Base-by-base conservation (phyloP, 106 monocot species). In the Dendrobium huoshanense region DNA sequence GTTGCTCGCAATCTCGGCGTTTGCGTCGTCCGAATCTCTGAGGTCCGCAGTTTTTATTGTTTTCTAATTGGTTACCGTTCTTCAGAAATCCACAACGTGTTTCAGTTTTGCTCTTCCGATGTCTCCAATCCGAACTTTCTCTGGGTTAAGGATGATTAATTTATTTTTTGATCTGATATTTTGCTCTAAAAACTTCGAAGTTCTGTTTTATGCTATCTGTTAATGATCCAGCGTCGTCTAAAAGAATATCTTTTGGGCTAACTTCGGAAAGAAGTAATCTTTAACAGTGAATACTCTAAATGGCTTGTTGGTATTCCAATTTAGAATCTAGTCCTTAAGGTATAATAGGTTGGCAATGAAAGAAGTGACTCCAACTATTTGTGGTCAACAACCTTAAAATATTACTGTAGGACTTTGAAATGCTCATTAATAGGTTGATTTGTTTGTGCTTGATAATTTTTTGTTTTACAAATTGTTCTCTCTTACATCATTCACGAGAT, bases 1-100 rank as follows among this genome's bases (percentile, higher is more conserved):
- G 88, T 99, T 75, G 89, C 91, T 42, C 86, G 89, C 41, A 85
- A 41, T 64, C 93, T 99, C 41, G 90, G 87, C 8, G 45, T 91
- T 47, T 84, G 79, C 83, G 68, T 79, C 54, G 74, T 91, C 42
- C 79, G 79, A 4, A 55, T 89, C 25, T 89, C 91, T 27, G 86
- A 92, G 88, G 92, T 98, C 16, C 40, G 67, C n/a, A 76, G 11
- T 10, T 76, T 76, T 48, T 27, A 13, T 48, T 76, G 10, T 48
- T 49, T 25, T 25, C 51, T 51, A 5, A 42, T 43, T 18, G 16
- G 18, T 43, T 74, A 72, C 37, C 4, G 9, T 40, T 20, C 74
- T 74, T 74, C 5, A 20, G 70, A 74, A 74, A 74, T 74, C 1
- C 20, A 61, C 7, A n/a, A 7, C 24, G 22, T 22, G 74, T 33